Conservation (phyloP, 2,329 filamentous ascomycete species). For the Clarireedia paspali region DNA sequence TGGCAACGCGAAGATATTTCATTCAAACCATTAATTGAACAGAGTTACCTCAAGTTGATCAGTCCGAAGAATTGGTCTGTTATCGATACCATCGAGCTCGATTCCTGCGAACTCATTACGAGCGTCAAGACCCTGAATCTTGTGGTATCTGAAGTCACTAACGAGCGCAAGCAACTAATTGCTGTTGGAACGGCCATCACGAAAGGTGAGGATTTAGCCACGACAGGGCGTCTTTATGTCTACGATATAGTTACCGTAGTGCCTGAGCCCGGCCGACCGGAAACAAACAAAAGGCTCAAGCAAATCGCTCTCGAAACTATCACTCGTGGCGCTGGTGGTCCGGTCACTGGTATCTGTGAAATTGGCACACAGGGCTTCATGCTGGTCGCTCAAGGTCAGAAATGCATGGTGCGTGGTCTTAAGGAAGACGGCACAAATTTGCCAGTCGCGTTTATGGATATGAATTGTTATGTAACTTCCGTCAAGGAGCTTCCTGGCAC, state of each 20-base stretch:
- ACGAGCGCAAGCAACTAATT: conserved; percentile 75
- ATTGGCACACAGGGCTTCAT: conserved; percentile 83
- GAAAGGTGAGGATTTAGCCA: conserved; percentile 85
- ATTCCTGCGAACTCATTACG: conserved; percentile 68
- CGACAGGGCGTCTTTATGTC: conserved; percentile 78
- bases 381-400: conserved; percentile 88
- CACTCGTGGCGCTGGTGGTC: conserved; percentile 81
- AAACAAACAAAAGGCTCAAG: conserved; percentile 80
- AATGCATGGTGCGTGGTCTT: conserved; percentile 91
- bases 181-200: conserved; percentile 77
- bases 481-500: conserved; percentile 76
- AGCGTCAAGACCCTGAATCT: conserved; percentile 77
- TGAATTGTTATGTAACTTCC: conserved; percentile 88
- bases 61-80: conserved; percentile 70
- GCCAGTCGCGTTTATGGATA: conserved; percentile 95
- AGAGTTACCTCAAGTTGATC: conserved; percentile 69
- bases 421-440: conserved; percentile 91
- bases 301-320: conserved; percentile 85
- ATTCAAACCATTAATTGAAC: conserved; percentile 61
- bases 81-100: conserved; percentile 68
- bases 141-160: conserved; percentile 85
- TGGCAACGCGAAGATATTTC: conserved; percentile 63
- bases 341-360: conserved; percentile 77
- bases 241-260: conserved; percentile 91
- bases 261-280: conserved; percentile 75